Percentiles rank a stretch among this genome's conserved stretches.
These are phyloP conservation scores for Panicum miliaceum DNA, from an alignment of 176 grass and related monocot species.

Conservation along the genomic window DNA sequence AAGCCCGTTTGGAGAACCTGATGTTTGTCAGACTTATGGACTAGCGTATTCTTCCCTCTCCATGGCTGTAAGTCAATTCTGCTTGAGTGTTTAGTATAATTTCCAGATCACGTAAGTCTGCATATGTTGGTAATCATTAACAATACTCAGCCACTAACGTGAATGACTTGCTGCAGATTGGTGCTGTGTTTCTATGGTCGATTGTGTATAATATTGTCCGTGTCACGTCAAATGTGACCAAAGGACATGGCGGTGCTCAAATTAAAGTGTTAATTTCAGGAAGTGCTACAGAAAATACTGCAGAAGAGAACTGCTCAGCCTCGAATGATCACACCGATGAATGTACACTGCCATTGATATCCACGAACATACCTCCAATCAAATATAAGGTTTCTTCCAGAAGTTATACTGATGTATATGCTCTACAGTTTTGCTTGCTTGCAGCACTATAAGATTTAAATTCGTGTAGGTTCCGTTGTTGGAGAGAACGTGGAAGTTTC, in stretches of 20 bases:
- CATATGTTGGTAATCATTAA: conserved; percentile 19
- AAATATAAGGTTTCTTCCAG: conserved; percentile 49
- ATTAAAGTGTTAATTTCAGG: conserved; percentile 29
- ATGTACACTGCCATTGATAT: conserved; percentile 38
- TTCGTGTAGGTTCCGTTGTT: conserved; percentile 44
- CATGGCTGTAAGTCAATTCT: conserved; percentile 60
- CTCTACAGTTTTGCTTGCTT: background rate
- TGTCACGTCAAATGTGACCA: conserved; percentile 38
- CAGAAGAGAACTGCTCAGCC: conserved; percentile 32
- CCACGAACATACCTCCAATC: conserved; percentile 20
- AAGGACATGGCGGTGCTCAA: conserved; percentile 15
- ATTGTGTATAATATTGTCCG: conserved; percentile 75
- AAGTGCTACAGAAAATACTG: background rate
- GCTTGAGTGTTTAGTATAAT: background rate
- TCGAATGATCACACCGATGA: conserved; percentile 8
- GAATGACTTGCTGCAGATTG: conserved; percentile 58
- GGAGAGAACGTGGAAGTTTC: conserved; percentile 33
- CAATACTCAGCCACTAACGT: background rate
- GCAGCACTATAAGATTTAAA: background rate
- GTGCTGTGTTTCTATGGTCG: conserved; percentile 76
- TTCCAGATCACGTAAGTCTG: conserved; percentile 12
- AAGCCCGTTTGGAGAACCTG: conserved; percentile 71
- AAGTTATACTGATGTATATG: background rate
- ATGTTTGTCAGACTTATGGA: conserved; percentile 64
- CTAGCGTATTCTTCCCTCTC: conserved; percentile 85